Base-by-base conservation (phyloP, 2,329 filamentous ascomycete genomes). In the Fusarium nisikadoi region DNA sequence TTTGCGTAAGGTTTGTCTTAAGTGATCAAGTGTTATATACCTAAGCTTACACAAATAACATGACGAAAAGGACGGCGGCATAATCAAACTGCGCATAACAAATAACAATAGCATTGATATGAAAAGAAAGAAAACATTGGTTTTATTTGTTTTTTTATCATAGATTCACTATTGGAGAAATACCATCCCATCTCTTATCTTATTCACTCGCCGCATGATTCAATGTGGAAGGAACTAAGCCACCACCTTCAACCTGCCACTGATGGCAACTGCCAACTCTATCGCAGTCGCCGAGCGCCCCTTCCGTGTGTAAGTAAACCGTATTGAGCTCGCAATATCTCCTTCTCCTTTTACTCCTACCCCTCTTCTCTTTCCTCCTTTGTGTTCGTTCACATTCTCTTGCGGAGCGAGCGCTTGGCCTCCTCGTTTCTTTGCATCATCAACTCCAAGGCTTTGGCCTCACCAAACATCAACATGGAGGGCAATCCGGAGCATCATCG, bases 191-290 rank as follows among this genome's bases (percentile, higher is more conserved):
- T 56, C 29, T 47, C 35, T 25, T 36, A 39, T 43, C 19, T 10
- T 14, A n/a, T 23, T 38, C 8, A 9, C 25, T 42, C 41, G 8
- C 20, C 5, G 23, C 5, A 23, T 56, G 29, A 56, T 49, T 57
- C 38, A 39, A 31, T 43, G 47, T 27, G n/a, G 36, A 33, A 64
- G 31, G 57, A 31, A 64, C n/a, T 38, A 45, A 66, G 67, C 56
- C 60, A 68, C 65, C 31, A 67, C 53, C 41, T 59, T 39, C 52
- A 58, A 45, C 45, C 54, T 54, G 70, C 66, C 66, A 72, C 66
- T 72, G 70, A 57, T 63, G 49, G 70, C 57, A 73, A 55, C 70
- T 72, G 70, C 66, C 57, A 63, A 64, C 65, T 59, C 31, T 57
- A 71, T 63, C 53, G 41, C 56, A 60, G 45, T 49, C 58, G 52